Evolutionary conservation across 768 basidiomycete genomes (phyloP).

Genomic region (Daedalea quercina): DNA sequence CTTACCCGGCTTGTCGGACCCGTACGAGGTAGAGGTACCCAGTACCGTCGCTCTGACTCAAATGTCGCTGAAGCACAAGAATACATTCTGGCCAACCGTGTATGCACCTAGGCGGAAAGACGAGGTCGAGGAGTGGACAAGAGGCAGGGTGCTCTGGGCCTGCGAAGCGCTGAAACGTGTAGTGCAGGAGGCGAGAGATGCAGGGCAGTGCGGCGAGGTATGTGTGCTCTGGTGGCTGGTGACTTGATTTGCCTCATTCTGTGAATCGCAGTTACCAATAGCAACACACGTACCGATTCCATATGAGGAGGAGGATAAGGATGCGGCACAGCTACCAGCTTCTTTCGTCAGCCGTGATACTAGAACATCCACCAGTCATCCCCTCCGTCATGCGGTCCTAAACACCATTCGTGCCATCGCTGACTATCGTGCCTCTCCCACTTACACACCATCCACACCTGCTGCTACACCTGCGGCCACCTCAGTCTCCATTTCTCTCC

Average conservation of each 20-base stretch:
- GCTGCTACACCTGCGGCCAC: not conserved
- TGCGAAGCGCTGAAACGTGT: conserved; percentile 54
- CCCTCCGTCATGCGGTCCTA: conserved; percentile 80
- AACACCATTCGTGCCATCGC: conserved; percentile 68
- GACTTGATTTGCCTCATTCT: not conserved
- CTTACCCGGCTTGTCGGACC: conserved; percentile 38
- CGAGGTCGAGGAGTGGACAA: conserved; percentile 62
- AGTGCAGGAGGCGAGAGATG: conserved; percentile 41
- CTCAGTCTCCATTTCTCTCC: conserved; percentile 1
- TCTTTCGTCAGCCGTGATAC: conserved; percentile 64
- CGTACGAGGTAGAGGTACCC: conserved; percentile 61
- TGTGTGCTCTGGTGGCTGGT: not conserved
- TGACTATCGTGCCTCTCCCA: conserved; percentile 37
- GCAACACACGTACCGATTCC: conserved; percentile 63
- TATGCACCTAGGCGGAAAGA: conserved; percentile 65
- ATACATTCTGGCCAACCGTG: conserved; percentile 79
- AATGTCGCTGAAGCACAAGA: conserved; percentile 59
- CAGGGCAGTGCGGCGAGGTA: conserved; percentile 54
- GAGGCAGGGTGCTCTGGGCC: conserved; percentile 68
- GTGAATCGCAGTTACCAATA: conserved; percentile 54
- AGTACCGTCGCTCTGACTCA: conserved; percentile 58
- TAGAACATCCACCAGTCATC: conserved; percentile 59
- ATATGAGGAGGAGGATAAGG: conserved; percentile 27
- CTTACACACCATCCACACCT: conserved; percentile 3
- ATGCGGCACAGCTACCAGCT: conserved; percentile 11